Percentiles rank a stretch among this genome's conserved stretches.
Evolutionary conservation across 2,329 filamentous ascomycete species (phyloP).

Genomic region (Colletotrichum tamarilloi): DNA sequence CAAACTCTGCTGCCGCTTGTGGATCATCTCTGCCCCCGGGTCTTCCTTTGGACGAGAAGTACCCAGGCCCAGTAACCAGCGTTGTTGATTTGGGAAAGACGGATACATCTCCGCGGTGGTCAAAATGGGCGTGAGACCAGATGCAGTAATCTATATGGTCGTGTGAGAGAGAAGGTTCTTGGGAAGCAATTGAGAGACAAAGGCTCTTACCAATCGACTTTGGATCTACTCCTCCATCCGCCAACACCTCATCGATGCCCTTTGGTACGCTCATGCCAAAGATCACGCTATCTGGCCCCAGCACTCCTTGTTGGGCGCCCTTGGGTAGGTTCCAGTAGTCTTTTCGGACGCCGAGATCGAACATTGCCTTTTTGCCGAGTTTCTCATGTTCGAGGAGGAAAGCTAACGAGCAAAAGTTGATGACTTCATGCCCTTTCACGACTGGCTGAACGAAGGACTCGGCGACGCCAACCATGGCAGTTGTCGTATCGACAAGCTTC

Average conservation of each 20-base stretch:
- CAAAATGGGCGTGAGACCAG: constrained; percentile 45
- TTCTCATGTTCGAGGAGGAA: constrained; percentile 36
- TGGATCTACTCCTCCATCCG: constrained; percentile 20
- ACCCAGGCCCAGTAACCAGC: constrained; percentile 41
- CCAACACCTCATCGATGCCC: constrained; percentile 36
- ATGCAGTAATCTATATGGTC: constrained; percentile 37
- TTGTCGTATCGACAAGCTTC: constrained; percentile 35
- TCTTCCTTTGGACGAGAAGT: constrained; percentile 17
- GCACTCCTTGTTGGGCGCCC: neutral
- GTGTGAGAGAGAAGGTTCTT: neutral
- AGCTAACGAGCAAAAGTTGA: constrained; percentile 36
- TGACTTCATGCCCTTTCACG: constrained; percentile 34
- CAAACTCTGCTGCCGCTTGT: constrained; percentile 29
- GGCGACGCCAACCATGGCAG: constrained; percentile 29
- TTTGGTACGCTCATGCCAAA: constrained; percentile 28
- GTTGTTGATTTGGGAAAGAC: constrained; percentile 39
- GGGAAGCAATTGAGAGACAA: neutral
- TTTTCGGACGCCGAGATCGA: constrained; percentile 35
- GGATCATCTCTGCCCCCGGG: constrained; percentile 18
- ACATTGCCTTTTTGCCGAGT: constrained; percentile 30
- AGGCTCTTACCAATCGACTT: constrained; percentile 19
- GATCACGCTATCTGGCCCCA: constrained; percentile 20
- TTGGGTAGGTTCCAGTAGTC: constrained; percentile 36
- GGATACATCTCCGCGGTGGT: constrained; percentile 42
- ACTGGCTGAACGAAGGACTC: constrained; percentile 33